Percentiles rank a stretch among this genome's conserved stretches.
Evolutionary conservation across 2,329 filamentous ascomycete species (phyloP).

Genomic region (Nemania diffusa): DNA sequence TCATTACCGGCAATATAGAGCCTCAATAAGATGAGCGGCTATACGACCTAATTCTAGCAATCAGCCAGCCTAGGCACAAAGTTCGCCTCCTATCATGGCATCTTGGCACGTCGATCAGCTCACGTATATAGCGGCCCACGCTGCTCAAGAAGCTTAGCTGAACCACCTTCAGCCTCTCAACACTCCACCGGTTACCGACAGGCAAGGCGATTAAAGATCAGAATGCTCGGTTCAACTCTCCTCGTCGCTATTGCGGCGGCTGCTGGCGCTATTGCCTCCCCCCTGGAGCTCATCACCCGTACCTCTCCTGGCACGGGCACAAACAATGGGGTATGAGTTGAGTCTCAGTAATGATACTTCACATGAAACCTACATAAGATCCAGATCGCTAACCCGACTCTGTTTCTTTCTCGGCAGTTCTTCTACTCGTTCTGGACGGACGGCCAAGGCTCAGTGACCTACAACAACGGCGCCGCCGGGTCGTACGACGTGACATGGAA

Average conservation of each 20-base stretch:
- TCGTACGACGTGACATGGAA: conserved; percentile 63
- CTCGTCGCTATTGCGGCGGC: conserved; percentile 45
- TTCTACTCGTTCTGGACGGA: conserved; percentile 73
- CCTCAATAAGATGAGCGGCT: conserved; percentile 30
- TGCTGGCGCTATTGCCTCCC: conserved; percentile 44
- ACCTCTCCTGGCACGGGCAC: conserved; percentile 46
- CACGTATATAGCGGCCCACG: conserved; percentile 27
- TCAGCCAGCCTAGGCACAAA: not conserved
- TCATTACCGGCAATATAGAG: conserved; percentile 31
- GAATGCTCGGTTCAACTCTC: conserved; percentile 46
- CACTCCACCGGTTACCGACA: conserved; percentile 15
- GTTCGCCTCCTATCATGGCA: not conserved
- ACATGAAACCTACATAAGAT: not conserved
- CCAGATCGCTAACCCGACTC: not conserved
- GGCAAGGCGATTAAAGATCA: conserved; percentile 20
- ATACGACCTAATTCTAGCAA: conserved; percentile 3
- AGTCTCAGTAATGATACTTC: not conserved
- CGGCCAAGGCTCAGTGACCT: conserved; percentile 62
- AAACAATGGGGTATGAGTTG: conserved; percentile 57
- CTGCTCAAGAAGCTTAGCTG: conserved; percentile 22
- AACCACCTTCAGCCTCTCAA: conserved; percentile 12
- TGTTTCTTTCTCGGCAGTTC: conserved; percentile 49
- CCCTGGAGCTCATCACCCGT: conserved; percentile 46
- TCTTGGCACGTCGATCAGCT: conserved; percentile 11
- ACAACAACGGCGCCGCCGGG: conserved; percentile 65